Conservation (phyloP, 345 rosid genomes). For the Linum lewisii region DNA sequence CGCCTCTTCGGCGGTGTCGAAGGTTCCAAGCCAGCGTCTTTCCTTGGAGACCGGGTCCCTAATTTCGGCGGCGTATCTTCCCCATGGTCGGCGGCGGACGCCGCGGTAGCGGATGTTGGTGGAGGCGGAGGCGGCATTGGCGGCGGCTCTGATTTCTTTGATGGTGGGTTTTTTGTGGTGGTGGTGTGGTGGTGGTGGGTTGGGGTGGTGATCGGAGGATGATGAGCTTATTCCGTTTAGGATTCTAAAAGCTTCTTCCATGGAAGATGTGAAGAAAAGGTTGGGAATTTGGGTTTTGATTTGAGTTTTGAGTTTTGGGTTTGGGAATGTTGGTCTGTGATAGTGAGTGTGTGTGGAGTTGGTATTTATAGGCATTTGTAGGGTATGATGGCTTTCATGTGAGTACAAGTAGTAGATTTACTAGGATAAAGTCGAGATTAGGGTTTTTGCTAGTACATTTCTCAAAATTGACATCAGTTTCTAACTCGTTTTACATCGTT, state of each 20-base stretch:
- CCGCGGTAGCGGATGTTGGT: slow-evolving; percentile 76
- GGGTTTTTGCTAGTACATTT: too few relatives aligned
- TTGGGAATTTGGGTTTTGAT: not conserved
- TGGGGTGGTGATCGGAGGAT: slow-evolving; percentile 8
- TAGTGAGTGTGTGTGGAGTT: not conserved
- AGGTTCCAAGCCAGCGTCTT: slow-evolving; percentile 96
- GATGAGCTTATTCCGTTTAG: slow-evolving; percentile 22
- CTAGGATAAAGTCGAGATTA: too few relatives aligned
- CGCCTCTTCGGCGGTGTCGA: slow-evolving; percentile 96
- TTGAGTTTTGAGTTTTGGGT: not conserved
- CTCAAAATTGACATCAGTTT: too few relatives aligned
- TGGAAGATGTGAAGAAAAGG: not conserved
- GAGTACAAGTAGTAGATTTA: too few relatives aligned
- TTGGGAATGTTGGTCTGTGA: not conserved
- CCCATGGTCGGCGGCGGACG: slow-evolving; percentile 93
- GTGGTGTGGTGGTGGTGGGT: slow-evolving; percentile 11
- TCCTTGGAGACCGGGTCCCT: slow-evolving; percentile 85
- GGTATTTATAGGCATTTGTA: too few relatives aligned
- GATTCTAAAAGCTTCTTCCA: slow-evolving; percentile 67
- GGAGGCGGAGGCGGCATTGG: slow-evolving; percentile 5
- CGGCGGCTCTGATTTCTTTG: slow-evolving; percentile 20
- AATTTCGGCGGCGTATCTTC: slow-evolving; percentile 97
- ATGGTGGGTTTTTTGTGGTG: slow-evolving; percentile 28
- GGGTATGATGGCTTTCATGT: too few relatives aligned
- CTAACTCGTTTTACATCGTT: too few relatives aligned